phyloP scores from a whole-genome alignment of 306 rosid species.

The Castanopsis chinensis region DNA sequence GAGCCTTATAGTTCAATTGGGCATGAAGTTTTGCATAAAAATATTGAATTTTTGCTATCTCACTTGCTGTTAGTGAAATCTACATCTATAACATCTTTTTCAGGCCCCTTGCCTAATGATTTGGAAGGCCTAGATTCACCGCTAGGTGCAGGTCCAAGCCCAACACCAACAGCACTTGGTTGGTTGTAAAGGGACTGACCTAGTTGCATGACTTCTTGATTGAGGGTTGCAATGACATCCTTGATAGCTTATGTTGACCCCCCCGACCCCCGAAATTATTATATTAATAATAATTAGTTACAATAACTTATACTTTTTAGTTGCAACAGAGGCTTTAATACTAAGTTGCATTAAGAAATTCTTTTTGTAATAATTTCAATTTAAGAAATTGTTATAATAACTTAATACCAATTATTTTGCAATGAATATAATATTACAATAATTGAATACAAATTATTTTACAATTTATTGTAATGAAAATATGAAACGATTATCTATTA shows the following conservation, averaged over 20 bases:
- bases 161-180: slow-evolving; percentile 52
- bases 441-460: no score
- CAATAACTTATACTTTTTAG: no score
- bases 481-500: no score
- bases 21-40: no score
- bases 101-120: slow-evolving; percentile 64
- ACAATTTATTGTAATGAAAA: no score
- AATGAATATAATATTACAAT: no score
- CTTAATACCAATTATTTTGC: no score
- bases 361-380: no score
- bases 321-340: no score
- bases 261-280: slow-evolving; percentile 46
- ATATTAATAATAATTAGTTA: slow-evolving; percentile 29
- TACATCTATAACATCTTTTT: slow-evolving; percentile 77
- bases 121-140: slow-evolving; percentile 59
- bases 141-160: slow-evolving; percentile 46
- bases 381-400: no score
- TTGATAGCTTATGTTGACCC: slow-evolving; percentile 69
- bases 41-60: background rate
- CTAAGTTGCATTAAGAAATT: no score
- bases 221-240: slow-evolving; percentile 82
- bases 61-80: slow-evolving; percentile 75
- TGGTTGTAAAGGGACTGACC: slow-evolving; percentile 90
- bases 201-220: slow-evolving; percentile 93
- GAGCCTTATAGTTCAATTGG: no score